Conservation (phyloP, 257 asterid species). For the Leonotis leonurus region DNA sequence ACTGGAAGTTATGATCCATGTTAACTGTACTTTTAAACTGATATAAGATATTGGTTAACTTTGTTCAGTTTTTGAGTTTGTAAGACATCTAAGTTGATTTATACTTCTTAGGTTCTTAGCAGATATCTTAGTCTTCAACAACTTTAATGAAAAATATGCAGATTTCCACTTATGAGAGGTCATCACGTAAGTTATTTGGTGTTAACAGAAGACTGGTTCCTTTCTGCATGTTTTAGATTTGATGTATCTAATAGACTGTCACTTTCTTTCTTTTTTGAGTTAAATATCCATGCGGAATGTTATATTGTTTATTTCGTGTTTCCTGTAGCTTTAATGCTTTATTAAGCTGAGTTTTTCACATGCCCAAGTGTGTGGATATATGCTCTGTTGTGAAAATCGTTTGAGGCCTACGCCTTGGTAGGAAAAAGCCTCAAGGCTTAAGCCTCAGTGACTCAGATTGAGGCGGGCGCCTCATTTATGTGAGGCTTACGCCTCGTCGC, state of each 20-base stretch:
- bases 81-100: background rate
- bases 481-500: no score
- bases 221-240: background rate
- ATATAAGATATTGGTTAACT: background rate
- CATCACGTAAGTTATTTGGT: background rate
- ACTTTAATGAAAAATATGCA: background rate
- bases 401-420: no score
- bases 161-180: background rate
- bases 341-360: background rate
- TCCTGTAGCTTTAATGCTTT: conserved; percentile 5
- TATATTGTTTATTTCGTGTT: background rate
- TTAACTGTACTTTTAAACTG: background rate
- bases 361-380: background rate
- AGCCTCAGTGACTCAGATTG: no score
- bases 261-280: background rate
- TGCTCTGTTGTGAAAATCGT: no score
- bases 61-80: background rate
- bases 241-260: background rate
- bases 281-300: no score
- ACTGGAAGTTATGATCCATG: background rate
- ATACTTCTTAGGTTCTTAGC: background rate
- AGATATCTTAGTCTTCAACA: background rate
- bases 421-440: no score
- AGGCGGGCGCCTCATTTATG: no score
- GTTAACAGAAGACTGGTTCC: background rate